These are phyloP conservation scores for Fonsecaea multimorphosa DNA, from an alignment of 2,329 filamentous ascomycete species.

Conservation along the genomic window DNA sequence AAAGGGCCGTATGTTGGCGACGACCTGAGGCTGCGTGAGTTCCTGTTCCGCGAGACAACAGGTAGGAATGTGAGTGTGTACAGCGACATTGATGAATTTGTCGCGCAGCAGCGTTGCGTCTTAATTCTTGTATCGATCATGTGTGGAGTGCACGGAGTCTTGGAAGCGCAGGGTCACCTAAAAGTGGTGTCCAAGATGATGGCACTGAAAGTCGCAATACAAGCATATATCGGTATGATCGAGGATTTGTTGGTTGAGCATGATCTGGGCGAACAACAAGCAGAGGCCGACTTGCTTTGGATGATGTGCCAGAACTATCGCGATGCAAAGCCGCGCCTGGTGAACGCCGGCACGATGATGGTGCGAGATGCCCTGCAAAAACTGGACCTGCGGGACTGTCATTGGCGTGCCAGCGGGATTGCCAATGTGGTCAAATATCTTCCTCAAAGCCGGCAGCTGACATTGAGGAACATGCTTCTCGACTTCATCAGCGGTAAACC, in stretches of 20 bases:
- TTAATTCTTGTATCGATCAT: conserved; percentile 26
- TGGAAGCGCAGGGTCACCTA: conserved; percentile 5
- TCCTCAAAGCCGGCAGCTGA: conserved; percentile 19
- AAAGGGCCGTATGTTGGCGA: conserved; percentile 10
- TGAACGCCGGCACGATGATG: background rate
- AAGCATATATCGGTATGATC: conserved; percentile 19
- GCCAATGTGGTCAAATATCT: conserved; percentile 31
- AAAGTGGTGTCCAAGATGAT: conserved; percentile 6
- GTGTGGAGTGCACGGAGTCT: conserved; percentile 15
- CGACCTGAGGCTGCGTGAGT: conserved; percentile 23
- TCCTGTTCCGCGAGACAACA: conserved; percentile 21
- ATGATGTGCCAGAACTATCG: conserved; percentile 32
- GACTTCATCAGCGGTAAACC: conserved; percentile 24
- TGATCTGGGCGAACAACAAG: conserved; percentile 23
- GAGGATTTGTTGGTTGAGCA: conserved; percentile 26
- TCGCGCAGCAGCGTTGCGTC: conserved; percentile 25
- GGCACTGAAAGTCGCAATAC: conserved; percentile 18
- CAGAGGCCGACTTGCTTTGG: conserved; percentile 28
- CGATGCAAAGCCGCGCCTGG: conserved; percentile 15
- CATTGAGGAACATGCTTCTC: conserved; percentile 18
- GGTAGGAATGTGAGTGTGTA: conserved; percentile 26
- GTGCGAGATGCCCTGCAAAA: conserved; percentile 10
- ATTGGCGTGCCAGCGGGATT: conserved; percentile 28
- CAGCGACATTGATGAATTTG: conserved; percentile 27
- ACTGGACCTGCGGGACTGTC: conserved; percentile 23